Evolutionary conservation across 345 rosid genomes (phyloP), one percentile per base, ranked within the genome.

Genomic region (Sisymbrium irio): DNA sequence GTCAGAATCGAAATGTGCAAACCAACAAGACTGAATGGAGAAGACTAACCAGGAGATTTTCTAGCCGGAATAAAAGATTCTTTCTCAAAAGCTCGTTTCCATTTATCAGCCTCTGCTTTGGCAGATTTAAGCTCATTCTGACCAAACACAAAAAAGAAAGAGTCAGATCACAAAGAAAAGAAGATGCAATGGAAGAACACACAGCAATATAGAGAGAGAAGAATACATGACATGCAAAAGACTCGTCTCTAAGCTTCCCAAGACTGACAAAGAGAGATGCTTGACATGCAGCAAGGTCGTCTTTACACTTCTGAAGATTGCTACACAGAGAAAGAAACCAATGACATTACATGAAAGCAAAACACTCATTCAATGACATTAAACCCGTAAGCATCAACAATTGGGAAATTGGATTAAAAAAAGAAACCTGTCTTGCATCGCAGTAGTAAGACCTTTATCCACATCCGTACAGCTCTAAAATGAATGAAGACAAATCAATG

Each of bases 251-350:
- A 72, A 93, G 88, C 45, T 69, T 85, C 37, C 89, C 85, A 35
- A 94, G 93, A 77, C 98, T 91, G 92, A 80, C 75, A 81, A 36
- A 46, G 45, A 35, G 20, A 62, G 6, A 37, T 33, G 9, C 36
- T 33, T 7, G 9, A 33, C 28, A 49, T 25, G 33, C 25, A 51
- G 33, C 57, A 51, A 51, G 93, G 13, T 86, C 57, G 67, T 83
- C 88, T 83, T 84, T 87, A 76, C 93, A 88, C 44, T 69, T 84
- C 45, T 92, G 85, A 35, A 95, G 91, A 77, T 97, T 95, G 93
- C 80, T 73, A 82, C 35, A 54, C 30, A 37, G 30, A 73, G 12
- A 40, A 28, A 35, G 28, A 62, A 18, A 49, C 44, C 50, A 64
- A 9, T 2, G 2, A 78, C 61, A 25, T 61, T 61, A 27, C 61